Conservation (phyloP, 108 stramenopile genomes). For the Stephanodiscus triporus region DNA sequence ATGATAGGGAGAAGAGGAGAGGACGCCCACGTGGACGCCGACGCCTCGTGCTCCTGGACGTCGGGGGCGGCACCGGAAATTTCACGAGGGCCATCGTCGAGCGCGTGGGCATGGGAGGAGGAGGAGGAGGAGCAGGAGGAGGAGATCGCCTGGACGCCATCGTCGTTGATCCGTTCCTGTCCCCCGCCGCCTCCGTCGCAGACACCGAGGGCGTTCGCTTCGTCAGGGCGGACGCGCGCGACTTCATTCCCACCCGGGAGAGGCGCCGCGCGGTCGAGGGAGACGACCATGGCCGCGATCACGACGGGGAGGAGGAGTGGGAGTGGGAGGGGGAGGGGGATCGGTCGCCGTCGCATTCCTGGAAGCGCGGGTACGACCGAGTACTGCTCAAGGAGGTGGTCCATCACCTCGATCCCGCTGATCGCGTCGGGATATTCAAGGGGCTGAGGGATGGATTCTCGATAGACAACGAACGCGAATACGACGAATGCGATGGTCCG, state of each 20-base stretch:
- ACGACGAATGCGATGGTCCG: background rate
- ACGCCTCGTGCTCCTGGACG: slow-evolving; percentile 40
- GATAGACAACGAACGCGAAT: background rate
- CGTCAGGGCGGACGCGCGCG: slow-evolving; percentile 63
- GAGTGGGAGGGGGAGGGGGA: slow-evolving; percentile 5
- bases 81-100: slow-evolving; percentile 46
- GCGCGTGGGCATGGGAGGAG: background rate
- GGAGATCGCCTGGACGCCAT: slow-evolving; percentile 43
- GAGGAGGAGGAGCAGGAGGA: too few species aligned
- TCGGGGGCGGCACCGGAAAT: slow-evolving; percentile 81
- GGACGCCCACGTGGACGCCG: too few species aligned
- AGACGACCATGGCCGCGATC: too few species aligned
- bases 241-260: slow-evolving; percentile 42
- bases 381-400: slow-evolving; percentile 66
- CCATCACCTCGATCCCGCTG: slow-evolving; percentile 48
- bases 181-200: background rate
- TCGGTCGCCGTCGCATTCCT: slow-evolving; percentile 8
- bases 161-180: slow-evolving; percentile 66
- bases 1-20: too few species aligned
- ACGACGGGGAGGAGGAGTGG: too few species aligned
- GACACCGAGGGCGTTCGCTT: slow-evolving; percentile 28
- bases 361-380: slow-evolving; percentile 44
- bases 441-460: slow-evolving; percentile 30
- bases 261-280: too few species aligned
- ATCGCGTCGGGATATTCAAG: slow-evolving; percentile 55